Evolutionary conservation across 169 alveolate species (phyloP).

Genomic region (Perkinsus chesapeaki): DNA sequence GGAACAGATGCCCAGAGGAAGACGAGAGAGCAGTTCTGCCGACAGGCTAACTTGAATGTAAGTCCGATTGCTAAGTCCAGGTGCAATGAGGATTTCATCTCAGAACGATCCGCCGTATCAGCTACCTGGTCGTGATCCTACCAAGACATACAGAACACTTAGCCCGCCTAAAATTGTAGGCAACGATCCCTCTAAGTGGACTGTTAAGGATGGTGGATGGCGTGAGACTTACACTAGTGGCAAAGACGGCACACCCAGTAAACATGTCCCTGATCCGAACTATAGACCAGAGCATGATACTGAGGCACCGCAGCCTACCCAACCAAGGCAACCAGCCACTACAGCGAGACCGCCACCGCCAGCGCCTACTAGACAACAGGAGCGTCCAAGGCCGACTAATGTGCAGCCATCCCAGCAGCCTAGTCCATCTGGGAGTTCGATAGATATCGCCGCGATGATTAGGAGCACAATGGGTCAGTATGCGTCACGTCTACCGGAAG

Average conservation of each 20-base stretch:
- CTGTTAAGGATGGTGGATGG: not conserved
- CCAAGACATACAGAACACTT: not conserved
- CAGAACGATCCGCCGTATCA: not conserved
- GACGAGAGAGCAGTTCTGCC: not conserved
- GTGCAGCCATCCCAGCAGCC: not conserved
- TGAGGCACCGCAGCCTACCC: not conserved
- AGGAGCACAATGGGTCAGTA: not conserved
- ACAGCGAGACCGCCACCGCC: not conserved
- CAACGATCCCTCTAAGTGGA: not conserved
- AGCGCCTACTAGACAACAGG: not conserved
- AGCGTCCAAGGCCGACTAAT: not conserved
- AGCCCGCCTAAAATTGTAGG: not conserved
- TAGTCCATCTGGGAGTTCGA: not conserved
- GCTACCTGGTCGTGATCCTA: not conserved
- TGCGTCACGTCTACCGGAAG: not conserved
- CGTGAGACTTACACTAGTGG: not conserved
- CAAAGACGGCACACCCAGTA: not conserved
- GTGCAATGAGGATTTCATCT: not conserved
- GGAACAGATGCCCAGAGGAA: not conserved
- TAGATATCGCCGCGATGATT: not conserved
- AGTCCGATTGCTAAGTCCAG: not conserved
- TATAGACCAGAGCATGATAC: not conserved
- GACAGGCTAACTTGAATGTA: not conserved
- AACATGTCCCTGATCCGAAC: not conserved
- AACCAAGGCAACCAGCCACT: not conserved